Conservation (phyloP, 257 asterid species). For the Nemophila menziesii region DNA sequence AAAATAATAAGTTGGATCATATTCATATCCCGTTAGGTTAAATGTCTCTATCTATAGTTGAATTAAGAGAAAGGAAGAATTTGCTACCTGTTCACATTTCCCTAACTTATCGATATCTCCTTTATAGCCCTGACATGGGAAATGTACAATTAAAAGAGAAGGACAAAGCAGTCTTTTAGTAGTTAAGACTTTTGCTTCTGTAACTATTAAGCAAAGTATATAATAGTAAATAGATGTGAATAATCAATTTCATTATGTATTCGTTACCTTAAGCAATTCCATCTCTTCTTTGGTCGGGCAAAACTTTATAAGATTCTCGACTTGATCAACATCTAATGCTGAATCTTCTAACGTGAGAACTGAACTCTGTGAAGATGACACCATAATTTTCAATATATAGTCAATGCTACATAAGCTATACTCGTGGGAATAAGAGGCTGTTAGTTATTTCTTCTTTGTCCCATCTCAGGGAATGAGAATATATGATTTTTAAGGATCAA, state of each 20-base stretch:
- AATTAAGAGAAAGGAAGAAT: slow-evolving; percentile 10
- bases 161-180: not conserved
- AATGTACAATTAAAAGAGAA: slow-evolving; percentile 5
- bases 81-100: slow-evolving; percentile 80
- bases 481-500: not conserved
- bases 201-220: too few species aligned
- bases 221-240: not conserved
- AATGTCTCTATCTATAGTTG: not conserved
- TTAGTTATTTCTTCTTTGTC: not conserved
- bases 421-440: not conserved
- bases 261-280: slow-evolving; percentile 72
- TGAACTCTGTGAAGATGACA: slow-evolving; percentile 40
- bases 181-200: not conserved
- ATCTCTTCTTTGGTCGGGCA: slow-evolving; percentile 98
- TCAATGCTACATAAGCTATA: not conserved
- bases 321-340: slow-evolving; percentile 91
- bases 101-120: slow-evolving; percentile 81
- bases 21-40: slow-evolving; percentile 9
- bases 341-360: slow-evolving; percentile 87
- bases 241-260: slow-evolving; percentile 4
- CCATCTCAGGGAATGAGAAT: not conserved
- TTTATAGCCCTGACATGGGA: slow-evolving; percentile 61
- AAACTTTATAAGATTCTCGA: slow-evolving; percentile 83
- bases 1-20: slow-evolving; percentile 6
- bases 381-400: slow-evolving; percentile 6